Base-by-base conservation (phyloP, 2,329 filamentous ascomycete genomes). In the Fusarium keratoplasticum region DNA sequence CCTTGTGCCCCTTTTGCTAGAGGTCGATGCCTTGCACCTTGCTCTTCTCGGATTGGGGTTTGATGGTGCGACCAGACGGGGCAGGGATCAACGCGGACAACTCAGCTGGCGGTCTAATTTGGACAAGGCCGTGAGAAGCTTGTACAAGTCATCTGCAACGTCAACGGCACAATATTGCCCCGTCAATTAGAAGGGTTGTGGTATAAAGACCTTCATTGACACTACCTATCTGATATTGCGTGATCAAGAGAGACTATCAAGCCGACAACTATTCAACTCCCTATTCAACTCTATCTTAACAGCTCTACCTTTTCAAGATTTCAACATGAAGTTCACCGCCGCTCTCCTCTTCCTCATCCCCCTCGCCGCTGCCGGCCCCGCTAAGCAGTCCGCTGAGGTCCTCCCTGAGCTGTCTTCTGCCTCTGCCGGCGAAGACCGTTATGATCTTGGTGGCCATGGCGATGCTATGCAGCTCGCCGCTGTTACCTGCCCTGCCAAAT, bases 271-370 rank as follows among this genome's bases (percentile, higher is more conserved):
- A 9, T 8, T 13, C 6, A 25, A 61, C 20, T 36, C 5, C 35
- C 22, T 4, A 47, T 13, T 7, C 4, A 61, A 8, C 1, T 35
- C 5, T 16, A 6, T 47, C 8, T 44, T 6, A 14, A 16, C 10
- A 55, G 36, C 22, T 18, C 33, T 6, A 40, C 27, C n/a, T 14
- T 11, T 9, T 18, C 7, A 31, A 16, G 13, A 22, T 3, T 18
- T n/a, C 64, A 69, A n/a, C 1, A 72, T 72, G 70, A 72, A 66
- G 36, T 61, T 72, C 44, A 66, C 40, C 54, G 9, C 58, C 9
- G 5, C 59, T 7, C 42, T 69, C 6, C 31, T 72, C 2, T n/a
- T 72, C 16, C 58, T 72, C 27, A 27, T 44, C 7, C 69, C 70
- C 13, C 44, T 72, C 13, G 69, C 55, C 20, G 35, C 59, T 1